Evolutionary conservation across 139 green algal genomes (phyloP), one percentile per base, ranked within the genome.

Genomic region (Nannochloris sp.): DNA sequence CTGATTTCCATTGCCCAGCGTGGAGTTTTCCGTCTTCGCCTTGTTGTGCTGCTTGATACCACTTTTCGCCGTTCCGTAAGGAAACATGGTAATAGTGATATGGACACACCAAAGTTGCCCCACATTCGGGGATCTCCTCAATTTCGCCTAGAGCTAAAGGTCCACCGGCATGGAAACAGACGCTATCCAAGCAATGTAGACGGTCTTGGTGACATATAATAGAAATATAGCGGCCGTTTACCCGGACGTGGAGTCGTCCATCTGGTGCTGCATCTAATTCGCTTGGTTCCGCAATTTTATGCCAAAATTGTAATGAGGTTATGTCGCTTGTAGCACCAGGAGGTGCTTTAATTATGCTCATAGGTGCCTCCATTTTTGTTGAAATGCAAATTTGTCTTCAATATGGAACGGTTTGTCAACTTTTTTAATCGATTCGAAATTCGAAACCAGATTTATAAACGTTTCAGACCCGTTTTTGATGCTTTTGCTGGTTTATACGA

Each of bases 151-250:
- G 25, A 23, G 55, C 63, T 33, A 81, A 38, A 4, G 73, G 73
- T 31, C 73, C 74, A 37, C 74, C 74, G 2, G 73, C 75, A 38
- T 81, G 74, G 37, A 80, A 81, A 51, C 74, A 81, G 6, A 81
- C 35, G 0, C 12, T 37, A 58, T 81, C 74, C 1, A 81, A 12
- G 63, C 64, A 74, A 58, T 67, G 46, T 9, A 81, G 56, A 12
- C 35, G 29, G 23, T 36, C 64, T 27, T 63, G 32, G 36, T 80
- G 39, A 4, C 72, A 23, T 27, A 81, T 37, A 4, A 65, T 10
- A 2, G 47, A 70, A 6, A 81, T 36, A 53, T 78, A 81, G 1
- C 74, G 67, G 1, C 70, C 70, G 15, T 67, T 27, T 6, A 67
- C 23, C 29, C 47, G 29, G 2, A 2, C 23, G 37, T 74, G 67